These are phyloP conservation scores for Fusarium proliferatum DNA, from an alignment of 2,329 filamentous ascomycete species.

Conservation along the genomic window DNA sequence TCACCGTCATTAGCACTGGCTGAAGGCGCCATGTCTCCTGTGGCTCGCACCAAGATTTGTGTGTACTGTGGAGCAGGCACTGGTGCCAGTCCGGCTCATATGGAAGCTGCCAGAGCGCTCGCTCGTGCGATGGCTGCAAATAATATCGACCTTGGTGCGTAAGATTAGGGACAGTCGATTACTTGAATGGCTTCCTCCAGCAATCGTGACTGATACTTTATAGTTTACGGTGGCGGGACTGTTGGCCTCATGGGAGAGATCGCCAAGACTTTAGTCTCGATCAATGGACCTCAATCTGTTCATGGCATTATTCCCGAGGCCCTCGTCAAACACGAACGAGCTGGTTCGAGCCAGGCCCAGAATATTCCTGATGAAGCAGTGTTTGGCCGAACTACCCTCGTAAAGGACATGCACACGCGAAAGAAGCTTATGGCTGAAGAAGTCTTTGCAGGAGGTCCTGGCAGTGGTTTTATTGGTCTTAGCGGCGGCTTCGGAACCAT, in stretches of 20 bases:
- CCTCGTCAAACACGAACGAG: slow-evolving; percentile 81
- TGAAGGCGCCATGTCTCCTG: slow-evolving; percentile 38
- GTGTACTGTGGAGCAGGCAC: slow-evolving; percentile 91
- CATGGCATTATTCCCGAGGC: slow-evolving; percentile 95
- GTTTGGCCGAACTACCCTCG: slow-evolving; percentile 88
- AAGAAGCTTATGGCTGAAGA: slow-evolving; percentile 94
- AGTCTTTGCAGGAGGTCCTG: slow-evolving; percentile 85
- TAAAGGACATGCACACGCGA: slow-evolving; percentile 94
- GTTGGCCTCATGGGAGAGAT: slow-evolving; percentile 96
- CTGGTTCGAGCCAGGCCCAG: slow-evolving; percentile 63
- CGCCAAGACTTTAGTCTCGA: slow-evolving; percentile 83
- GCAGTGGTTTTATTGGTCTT: slow-evolving; percentile 89
- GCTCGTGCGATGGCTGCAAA: slow-evolving; percentile 78
- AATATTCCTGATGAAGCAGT: slow-evolving; percentile 70
- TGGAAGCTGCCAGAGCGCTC: slow-evolving; percentile 81
- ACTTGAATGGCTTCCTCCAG: rapidly evolving
- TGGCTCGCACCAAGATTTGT: slow-evolving; percentile 75
- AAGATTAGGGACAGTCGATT: rapidly evolving
- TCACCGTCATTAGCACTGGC: slow-evolving; percentile 42
- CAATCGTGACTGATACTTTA: background rate
- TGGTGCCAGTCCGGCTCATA: slow-evolving; percentile 78
- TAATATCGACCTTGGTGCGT: slow-evolving; percentile 73
- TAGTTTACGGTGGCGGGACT: slow-evolving; percentile 94
- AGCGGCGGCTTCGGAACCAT: slow-evolving; percentile 93
- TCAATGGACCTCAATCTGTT: slow-evolving; percentile 82